Evolutionary conservation across 1,284 basidiomycete species (phyloP).

Genomic region (Peniophora sp.): DNA sequence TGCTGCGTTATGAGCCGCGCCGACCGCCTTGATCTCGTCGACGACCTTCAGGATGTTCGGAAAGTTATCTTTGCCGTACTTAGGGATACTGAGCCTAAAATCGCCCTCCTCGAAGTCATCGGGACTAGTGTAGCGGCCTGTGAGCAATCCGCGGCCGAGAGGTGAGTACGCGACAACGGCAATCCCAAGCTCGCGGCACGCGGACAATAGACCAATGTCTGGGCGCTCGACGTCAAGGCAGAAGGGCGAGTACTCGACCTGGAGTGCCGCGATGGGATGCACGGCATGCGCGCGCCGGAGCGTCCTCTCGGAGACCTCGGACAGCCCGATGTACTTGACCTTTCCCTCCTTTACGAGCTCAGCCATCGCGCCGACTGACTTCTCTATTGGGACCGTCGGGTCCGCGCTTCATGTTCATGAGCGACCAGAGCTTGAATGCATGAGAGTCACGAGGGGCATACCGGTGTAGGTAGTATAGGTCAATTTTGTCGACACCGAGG

Average conservation of each 20-base stretch:
- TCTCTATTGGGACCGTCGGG: conserved; percentile 36
- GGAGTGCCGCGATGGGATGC: conserved; percentile 53
- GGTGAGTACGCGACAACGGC: conserved; percentile 55
- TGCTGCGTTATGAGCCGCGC: conserved; percentile 27
- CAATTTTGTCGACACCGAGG: conserved; percentile 37
- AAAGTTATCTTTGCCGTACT: conserved; percentile 35
- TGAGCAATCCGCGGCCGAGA: conserved; percentile 55
- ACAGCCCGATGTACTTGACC: conserved; percentile 53
- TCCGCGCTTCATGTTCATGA: conserved; percentile 29
- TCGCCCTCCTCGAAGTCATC: conserved; percentile 48
- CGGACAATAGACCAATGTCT: conserved; percentile 37
- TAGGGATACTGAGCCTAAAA: conserved; percentile 27
- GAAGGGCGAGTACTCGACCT: conserved; percentile 62
- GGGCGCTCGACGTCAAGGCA: conserved; percentile 42
- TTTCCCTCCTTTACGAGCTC: conserved; percentile 55
- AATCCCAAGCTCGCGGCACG: conserved; percentile 45
- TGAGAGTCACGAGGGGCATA: conserved; percentile 9
- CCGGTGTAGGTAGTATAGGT: conserved; percentile 39
- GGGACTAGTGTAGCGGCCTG: conserved; percentile 40
- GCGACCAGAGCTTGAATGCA: background rate
- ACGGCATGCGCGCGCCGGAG: conserved; percentile 57
- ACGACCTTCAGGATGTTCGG: conserved; percentile 34
- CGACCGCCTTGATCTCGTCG: conserved; percentile 26
- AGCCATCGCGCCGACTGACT: conserved; percentile 42
- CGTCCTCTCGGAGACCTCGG: conserved; percentile 49